phyloP scores from a whole-genome alignment of 768 basidiomycete species.

The Mycena floridula region DNA sequence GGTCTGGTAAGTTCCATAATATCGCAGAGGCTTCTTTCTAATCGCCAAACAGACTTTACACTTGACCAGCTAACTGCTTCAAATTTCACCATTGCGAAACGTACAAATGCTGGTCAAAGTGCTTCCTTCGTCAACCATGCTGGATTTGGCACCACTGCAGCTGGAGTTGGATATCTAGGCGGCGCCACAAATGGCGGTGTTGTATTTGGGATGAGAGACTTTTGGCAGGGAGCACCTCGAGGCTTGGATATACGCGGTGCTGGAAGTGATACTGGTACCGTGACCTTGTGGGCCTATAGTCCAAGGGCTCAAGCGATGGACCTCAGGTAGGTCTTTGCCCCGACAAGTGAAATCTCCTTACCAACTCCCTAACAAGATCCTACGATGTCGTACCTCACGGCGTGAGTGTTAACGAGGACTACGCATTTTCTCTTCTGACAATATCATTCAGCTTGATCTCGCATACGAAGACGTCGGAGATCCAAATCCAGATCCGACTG shows the following conservation, averaged over 20 bases:
- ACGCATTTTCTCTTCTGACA: not conserved
- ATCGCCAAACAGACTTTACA: constrained; percentile 26
- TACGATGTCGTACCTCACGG: no score
- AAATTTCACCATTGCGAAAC: constrained; percentile 24
- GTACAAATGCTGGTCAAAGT: constrained; percentile 22
- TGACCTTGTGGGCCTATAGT: constrained; percentile 33
- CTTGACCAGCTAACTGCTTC: constrained; percentile 28
- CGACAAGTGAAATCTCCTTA: no score
- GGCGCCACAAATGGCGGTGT: constrained; percentile 29
- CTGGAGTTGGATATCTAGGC: constrained; percentile 30
- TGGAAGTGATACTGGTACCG: constrained; percentile 18
- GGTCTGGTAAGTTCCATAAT: constrained; percentile 14
- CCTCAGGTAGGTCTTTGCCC: no score
- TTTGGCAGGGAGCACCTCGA: constrained; percentile 31
- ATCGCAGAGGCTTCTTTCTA: not conserved
- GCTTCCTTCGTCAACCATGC: constrained; percentile 22
- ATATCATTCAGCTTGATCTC: constrained; percentile 23
- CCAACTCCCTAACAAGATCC: no score
- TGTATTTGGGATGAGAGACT: constrained; percentile 29
- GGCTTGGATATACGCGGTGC: constrained; percentile 29
- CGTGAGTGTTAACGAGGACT: no score
- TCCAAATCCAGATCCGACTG: constrained; percentile 28
- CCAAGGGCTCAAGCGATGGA: no score
- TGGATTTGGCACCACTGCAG: constrained; percentile 27
- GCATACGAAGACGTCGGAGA: constrained; percentile 34